phyloP scores from a whole-genome alignment of 345 rosid genomes.

The Melaleuca alternifolia region DNA sequence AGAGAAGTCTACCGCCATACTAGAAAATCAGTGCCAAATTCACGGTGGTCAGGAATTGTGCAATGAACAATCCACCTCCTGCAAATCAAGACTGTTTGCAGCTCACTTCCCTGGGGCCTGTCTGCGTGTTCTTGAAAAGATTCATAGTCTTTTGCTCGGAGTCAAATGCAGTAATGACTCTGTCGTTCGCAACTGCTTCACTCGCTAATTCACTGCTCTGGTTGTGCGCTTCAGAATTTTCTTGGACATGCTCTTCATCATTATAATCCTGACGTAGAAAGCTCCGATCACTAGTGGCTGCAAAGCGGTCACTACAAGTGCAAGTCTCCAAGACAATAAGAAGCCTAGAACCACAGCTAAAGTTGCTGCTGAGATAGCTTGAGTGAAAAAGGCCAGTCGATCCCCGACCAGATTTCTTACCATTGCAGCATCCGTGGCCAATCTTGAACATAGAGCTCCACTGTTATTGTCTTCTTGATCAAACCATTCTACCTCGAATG shows the following conservation, averaged over 20 bases:
- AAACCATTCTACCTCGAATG: constrained; percentile 27
- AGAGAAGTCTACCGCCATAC: constrained; percentile 24
- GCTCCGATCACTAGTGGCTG: constrained; percentile 16
- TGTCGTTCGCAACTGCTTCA: constrained; percentile 23
- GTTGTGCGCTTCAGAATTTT: constrained; percentile 16
- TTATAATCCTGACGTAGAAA: constrained; percentile 7
- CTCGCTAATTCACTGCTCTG: constrained; percentile 18
- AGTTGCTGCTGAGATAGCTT: constrained; percentile 4
- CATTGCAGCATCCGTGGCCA: constrained; percentile 19
- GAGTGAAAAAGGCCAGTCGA: constrained; percentile 17
- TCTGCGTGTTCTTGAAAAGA: constrained; percentile 4
- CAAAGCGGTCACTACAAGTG: constrained; percentile 10
- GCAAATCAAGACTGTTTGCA: constrained; percentile 15
- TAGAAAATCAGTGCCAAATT: constrained; percentile 8
- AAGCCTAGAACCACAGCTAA: constrained; percentile 11
- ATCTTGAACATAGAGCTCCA: constrained; percentile 17
- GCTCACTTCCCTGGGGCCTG: constrained; percentile 12
- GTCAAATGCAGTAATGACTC: constrained; percentile 19
- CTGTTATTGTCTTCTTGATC: constrained; percentile 24
- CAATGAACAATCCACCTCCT: constrained; percentile 14
- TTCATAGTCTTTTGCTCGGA: constrained; percentile 12
- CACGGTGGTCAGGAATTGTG: constrained; percentile 11
- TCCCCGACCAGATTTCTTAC: constrained; percentile 15
- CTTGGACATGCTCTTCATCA: constrained; percentile 19
- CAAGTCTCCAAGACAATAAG: constrained; percentile 15